Conservation (phyloP, 345 rosid genomes). For the Salix caprea region DNA sequence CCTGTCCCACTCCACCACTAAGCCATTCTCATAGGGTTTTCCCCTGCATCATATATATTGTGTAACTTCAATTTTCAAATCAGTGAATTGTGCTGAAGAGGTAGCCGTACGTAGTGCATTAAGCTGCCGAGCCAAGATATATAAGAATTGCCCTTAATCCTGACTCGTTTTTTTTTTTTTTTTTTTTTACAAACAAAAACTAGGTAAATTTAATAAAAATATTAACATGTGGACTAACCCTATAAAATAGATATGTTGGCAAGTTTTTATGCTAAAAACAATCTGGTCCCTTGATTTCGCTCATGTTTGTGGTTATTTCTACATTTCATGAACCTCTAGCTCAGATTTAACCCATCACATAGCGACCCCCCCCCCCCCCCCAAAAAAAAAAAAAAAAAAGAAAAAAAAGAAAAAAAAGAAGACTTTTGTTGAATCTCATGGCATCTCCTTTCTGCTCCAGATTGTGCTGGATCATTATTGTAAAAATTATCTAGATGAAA, state of each 20-base stretch:
- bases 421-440: not conserved
- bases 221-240: too few species aligned
- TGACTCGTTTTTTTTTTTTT: not conserved
- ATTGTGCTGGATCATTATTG: slow-evolving; percentile 12
- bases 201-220: too few species aligned
- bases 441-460: not conserved
- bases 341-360: too few species aligned
- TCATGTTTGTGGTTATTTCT: not conserved
- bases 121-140: not conserved
- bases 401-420: too few species aligned
- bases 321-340: not conserved
- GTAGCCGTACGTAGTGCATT: not conserved
- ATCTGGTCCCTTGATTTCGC: not conserved
- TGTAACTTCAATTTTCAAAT: not conserved
- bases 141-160: not conserved
- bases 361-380: not conserved
- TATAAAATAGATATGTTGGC: not conserved
- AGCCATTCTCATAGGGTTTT: not conserved
- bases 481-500: slow-evolving; percentile 14
- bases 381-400: too few species aligned
- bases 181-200: too few species aligned
- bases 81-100: too few species aligned
- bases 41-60: not conserved
- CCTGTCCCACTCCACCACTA: not conserved
- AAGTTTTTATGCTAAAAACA: not conserved